Conservation (phyloP, 2,329 filamentous ascomycete genomes). For the Myrmaecium sp. region DNA sequence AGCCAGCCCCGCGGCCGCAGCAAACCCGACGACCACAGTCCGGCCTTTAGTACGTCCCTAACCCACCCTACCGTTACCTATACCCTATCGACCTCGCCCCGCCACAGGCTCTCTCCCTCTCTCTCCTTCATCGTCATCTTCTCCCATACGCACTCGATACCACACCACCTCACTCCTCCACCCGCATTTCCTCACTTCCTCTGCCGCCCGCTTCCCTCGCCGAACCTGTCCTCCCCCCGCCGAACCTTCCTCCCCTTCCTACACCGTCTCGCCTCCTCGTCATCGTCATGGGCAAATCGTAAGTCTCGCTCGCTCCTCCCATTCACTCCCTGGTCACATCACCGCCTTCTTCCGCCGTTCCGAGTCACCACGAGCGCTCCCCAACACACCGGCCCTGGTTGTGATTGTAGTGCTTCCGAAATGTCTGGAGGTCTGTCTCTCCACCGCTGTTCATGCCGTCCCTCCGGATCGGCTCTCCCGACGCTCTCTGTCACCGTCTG, state of each 20-base stretch:
- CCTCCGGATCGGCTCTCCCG: background rate
- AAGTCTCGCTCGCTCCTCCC: too few relatives aligned
- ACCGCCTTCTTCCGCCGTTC: constrained; percentile 3
- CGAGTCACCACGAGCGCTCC: background rate
- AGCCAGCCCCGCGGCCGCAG: too few relatives aligned
- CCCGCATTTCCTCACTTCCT: constrained; percentile 1
- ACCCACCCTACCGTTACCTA: too few relatives aligned
- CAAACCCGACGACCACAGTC: too few relatives aligned
- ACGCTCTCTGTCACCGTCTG: background rate
- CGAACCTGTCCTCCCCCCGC: constrained; percentile 4
- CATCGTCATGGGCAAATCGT: constrained; percentile 23
- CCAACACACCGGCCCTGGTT: too few relatives aligned
- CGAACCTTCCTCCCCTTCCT: constrained; percentile 1
- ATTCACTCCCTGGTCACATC: too few relatives aligned
- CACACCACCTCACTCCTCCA: constrained; percentile 1
- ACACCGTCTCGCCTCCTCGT: constrained; percentile 1
- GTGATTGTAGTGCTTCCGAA: too few relatives aligned
- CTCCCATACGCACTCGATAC: constrained; percentile 1
- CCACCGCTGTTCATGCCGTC: background rate
- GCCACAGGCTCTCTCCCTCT: background rate
- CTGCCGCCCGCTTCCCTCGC: constrained; percentile 1
- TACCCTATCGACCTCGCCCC: too few relatives aligned
- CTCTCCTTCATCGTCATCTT: constrained; percentile 1
- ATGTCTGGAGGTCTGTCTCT: too few relatives aligned
- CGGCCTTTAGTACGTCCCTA: too few relatives aligned